A percentile compares a stretch with the other conserved stretches of the same genome.
Evolutionary conservation across 202 grass and related monocot species (phyloP).

Genomic region (Schoenoplectus tabernaemontani): DNA sequence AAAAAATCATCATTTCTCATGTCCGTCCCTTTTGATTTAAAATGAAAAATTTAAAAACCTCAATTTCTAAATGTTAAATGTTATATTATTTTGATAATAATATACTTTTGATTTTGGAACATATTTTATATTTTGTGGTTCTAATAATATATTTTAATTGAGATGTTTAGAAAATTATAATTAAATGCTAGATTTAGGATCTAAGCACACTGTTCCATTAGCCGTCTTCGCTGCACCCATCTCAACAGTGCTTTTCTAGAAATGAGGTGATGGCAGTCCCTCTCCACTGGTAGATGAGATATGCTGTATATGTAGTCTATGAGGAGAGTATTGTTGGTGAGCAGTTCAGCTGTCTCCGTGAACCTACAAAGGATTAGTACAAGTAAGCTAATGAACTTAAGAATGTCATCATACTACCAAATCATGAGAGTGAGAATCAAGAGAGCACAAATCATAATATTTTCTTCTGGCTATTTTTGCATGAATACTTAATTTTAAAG

Average conservation of each 20-base stretch:
- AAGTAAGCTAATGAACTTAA: background rate
- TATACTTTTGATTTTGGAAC: too few relatives aligned
- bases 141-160: too few relatives aligned
- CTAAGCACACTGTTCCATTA: background rate
- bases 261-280: background rate
- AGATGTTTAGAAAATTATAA: too few relatives aligned
- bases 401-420: background rate
- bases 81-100: too few relatives aligned
- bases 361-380: conserved; percentile 1
- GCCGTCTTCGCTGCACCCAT: background rate
- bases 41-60: too few relatives aligned
- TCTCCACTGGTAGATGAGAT: conserved; percentile 3
- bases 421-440: background rate
- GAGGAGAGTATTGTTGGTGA: background rate
- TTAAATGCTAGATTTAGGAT: too few relatives aligned
- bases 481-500: background rate
- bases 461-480: background rate
- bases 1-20: too few relatives aligned
- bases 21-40: too few relatives aligned
- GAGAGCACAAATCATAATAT: background rate
- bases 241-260: background rate
- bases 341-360: background rate
- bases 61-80: too few relatives aligned
- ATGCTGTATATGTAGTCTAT: conserved; percentile 4
- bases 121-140: too few relatives aligned